Evolutionary conservation across 2,329 filamentous ascomycete species (phyloP).

Genomic region (Didymella pomorum): DNA sequence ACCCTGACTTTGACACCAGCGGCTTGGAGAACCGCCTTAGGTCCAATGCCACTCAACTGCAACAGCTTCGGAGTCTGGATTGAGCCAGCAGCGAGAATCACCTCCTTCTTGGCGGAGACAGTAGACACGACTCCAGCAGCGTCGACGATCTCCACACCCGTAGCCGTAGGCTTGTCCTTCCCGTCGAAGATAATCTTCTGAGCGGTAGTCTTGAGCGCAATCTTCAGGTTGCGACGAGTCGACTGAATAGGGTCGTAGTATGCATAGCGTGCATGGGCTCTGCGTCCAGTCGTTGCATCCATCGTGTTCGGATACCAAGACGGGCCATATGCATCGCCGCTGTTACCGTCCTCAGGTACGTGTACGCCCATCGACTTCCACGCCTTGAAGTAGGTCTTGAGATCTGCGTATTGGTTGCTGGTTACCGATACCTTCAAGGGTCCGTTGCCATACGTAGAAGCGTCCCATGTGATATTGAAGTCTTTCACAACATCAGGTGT

Average conservation of each 20-base stretch:
- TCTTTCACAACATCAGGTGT: conserved; percentile 25
- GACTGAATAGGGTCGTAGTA: conserved; percentile 40
- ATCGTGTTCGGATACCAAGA: conserved; percentile 39
- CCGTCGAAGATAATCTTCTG: conserved; percentile 33
- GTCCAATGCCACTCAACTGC: conserved; percentile 44
- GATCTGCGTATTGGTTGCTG: conserved; percentile 37
- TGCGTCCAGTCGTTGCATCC: conserved; percentile 32
- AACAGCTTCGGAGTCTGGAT: conserved; percentile 65
- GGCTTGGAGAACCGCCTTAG: conserved; percentile 35
- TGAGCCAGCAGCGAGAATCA: conserved; percentile 67
- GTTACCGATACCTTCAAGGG: conserved; percentile 38
- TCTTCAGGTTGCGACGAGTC: conserved; percentile 35
- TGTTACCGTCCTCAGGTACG: conserved; percentile 30
- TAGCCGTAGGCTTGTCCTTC: conserved; percentile 23
- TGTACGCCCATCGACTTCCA: conserved; percentile 34
- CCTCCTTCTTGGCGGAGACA: conserved; percentile 54
- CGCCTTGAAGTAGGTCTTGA: conserved; percentile 34
- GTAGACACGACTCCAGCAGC: conserved; percentile 18
- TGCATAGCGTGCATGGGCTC: conserved; percentile 39
- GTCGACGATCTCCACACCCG: conserved; percentile 30
- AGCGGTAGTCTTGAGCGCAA: conserved; percentile 31
- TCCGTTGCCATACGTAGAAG: conserved; percentile 32
- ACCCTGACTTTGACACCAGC: conserved; percentile 38
- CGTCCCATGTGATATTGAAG: conserved; percentile 42
- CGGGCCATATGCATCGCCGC: conserved; percentile 32